Conservation (phyloP, 75 land plant genomes). For the Selaginella tamariscina region DNA sequence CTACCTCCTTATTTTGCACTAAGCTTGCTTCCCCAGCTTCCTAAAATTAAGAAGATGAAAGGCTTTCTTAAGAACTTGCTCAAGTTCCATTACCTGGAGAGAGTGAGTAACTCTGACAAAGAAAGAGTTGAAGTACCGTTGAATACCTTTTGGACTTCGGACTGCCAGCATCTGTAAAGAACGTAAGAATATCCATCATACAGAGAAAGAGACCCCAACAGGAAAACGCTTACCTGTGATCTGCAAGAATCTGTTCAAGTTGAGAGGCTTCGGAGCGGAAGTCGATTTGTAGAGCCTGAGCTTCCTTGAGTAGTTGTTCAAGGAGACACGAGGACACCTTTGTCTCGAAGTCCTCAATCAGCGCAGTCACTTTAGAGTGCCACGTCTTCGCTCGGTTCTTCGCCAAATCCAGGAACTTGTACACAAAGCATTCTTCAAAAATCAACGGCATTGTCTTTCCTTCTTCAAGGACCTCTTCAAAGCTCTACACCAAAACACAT, state of each 20-base stretch:
- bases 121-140: constrained; percentile 1
- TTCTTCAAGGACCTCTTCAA: background rate
- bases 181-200: background rate
- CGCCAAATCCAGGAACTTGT: background rate
- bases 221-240: constrained; percentile 7
- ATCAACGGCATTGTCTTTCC: background rate
- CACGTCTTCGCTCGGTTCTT: constrained; percentile 12
- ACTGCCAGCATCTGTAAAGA: constrained; percentile 13
- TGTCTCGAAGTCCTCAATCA: background rate
- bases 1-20: constrained; percentile 18
- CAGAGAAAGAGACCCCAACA: background rate
- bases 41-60: constrained; percentile 12
- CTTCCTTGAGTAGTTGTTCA: constrained; percentile 14
- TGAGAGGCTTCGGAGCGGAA: constrained; percentile 7
- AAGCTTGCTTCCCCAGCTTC: constrained; percentile 16
- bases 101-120: constrained; percentile 9
- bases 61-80: background rate
- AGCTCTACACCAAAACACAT: background rate
- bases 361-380: constrained; percentile 6
- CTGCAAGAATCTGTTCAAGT: constrained; percentile 4
- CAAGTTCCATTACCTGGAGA: constrained; percentile 2
- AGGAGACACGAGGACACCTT: background rate
- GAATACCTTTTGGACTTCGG: constrained; percentile 4
- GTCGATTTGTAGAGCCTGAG: constrained; percentile 9
- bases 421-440: background rate